These are phyloP conservation scores for Sextonia rubra DNA, from an alignment of 164 flowering plant genomes.

Conservation along the genomic window DNA sequence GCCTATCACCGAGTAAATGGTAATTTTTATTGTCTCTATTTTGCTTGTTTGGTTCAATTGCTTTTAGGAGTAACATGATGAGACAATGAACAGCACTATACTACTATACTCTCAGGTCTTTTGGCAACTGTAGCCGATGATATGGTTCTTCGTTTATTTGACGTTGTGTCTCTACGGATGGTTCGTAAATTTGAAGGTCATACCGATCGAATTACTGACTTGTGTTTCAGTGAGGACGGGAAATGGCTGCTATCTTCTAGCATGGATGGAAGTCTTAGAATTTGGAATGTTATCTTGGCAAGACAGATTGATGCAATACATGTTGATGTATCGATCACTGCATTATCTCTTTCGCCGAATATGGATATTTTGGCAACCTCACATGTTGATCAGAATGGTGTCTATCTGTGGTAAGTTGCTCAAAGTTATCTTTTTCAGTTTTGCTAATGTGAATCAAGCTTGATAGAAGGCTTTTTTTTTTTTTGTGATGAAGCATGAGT, in stretches of 20 bases:
- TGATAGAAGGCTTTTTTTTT: neutral
- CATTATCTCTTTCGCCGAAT: constrained; percentile 85
- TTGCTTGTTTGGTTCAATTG: neutral
- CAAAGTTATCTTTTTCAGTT: neutral
- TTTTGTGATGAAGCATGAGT: too few species aligned
- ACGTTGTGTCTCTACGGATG: constrained; percentile 70
- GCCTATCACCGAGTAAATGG: constrained; percentile 81
- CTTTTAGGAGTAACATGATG: constrained; percentile 1
- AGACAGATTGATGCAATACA: constrained; percentile 87
- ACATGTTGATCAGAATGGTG: constrained; percentile 95
- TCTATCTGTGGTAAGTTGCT: constrained; percentile 71
- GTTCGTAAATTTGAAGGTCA: constrained; percentile 98
- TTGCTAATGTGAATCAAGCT: neutral
- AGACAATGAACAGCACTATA: neutral
- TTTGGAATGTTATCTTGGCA: constrained; percentile 94
- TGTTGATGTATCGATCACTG: constrained; percentile 78
- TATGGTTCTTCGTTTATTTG: constrained; percentile 71
- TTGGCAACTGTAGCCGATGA: constrained; percentile 88
- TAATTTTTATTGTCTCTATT: constrained; percentile 15
- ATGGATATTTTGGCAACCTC: constrained; percentile 95
- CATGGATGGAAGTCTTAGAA: constrained; percentile 94
- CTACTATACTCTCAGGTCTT: constrained; percentile 50
- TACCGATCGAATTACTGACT: constrained; percentile 85
- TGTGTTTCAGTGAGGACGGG: constrained; percentile 98
- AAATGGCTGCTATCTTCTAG: constrained; percentile 95